Base-by-base conservation (phyloP, 2,329 filamentous ascomycete species). In the Aspergillus clavatus region DNA sequence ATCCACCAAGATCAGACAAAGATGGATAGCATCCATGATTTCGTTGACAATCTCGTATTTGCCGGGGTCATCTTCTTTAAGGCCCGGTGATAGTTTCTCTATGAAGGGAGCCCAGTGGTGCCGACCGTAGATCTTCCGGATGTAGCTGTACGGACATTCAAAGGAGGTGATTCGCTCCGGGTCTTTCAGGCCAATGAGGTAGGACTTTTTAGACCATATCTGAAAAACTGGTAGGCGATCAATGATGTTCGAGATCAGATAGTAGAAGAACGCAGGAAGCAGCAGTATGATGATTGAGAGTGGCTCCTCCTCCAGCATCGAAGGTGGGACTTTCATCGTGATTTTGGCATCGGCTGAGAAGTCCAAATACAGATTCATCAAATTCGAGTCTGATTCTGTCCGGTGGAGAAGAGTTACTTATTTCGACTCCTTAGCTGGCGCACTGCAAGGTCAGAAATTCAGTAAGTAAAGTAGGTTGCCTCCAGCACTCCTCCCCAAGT, bases 1-100 rank as follows among this genome's bases (percentile, higher is more conserved):
- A 19, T 59, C 55, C 14, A 59, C 55, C 33, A 59, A 35, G 48
- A 57, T 59, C 11, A 55, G 31, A n/a, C 55, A 56, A 3, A 59
- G 33, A 24, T 59, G 56, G 10, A 59, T 56, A 0, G 47, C 50
- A 31, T 57, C 56, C 56, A 57, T 56, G n/a, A 55, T 56, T 22
- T 59, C 55, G 12, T 55, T 26, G 1, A 57, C 38, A 45, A 53
- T 52, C 12, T 33, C 21, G 29, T 56, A 54, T 7, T 56, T 56
- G 1, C 24, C 28, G 2, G 53, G 46, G 14, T 56, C 39, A 7
- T 50, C 47, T 7, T 46, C 18, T 16, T 52, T 43, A 1, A 59
- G 48, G 6, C 12, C 36, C 0, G 55, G 53, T 2, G 50, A 50
- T 3, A 59, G 46, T 28, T 55, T 57, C 18, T 56, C 22, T 4